Evolutionary conservation across 192 early-diverging fungal species (phyloP).

Genomic region (Oehlia diaphana): DNA sequence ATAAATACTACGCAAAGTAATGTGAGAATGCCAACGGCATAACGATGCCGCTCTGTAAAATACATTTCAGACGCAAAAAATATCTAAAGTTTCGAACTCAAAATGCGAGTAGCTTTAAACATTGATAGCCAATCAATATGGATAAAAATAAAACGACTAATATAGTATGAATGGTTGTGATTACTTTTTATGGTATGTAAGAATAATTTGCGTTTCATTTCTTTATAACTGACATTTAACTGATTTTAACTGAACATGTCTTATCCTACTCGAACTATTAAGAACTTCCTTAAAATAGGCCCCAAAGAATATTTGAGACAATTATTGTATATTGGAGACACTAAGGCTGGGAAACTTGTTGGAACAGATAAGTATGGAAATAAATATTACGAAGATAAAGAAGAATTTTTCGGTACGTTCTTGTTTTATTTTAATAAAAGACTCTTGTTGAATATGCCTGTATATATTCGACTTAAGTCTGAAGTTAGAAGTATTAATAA

Average conservation of each 20-base stretch:
- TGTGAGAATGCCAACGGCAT: slow-evolving; percentile 60
- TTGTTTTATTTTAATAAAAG: not conserved
- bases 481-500: not conserved
- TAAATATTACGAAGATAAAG: slow-evolving; percentile 70
- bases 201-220: not conserved
- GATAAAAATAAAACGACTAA: not conserved
- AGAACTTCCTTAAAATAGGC: slow-evolving; percentile 55
- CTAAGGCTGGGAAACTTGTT: slow-evolving; percentile 69
- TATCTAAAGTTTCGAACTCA: not conserved
- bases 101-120: not conserved
- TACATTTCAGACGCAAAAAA: not conserved
- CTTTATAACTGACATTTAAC: not conserved
- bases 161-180: not conserved
- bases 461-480: not conserved
- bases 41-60: slow-evolving; percentile 36
- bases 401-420: slow-evolving; percentile 67
- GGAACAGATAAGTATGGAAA: slow-evolving; percentile 76
- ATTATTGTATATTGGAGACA: slow-evolving; percentile 58
- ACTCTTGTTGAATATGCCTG: not conserved
- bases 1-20: slow-evolving; percentile 74
- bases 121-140: not conserved
- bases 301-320: slow-evolving; percentile 49
- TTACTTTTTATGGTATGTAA: not conserved
- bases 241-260: not conserved
- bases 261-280: slow-evolving; percentile 53